Evolutionary conservation across 1,139 yeast species (phyloP).

Genomic region (Suhomyces coccinellae): DNA sequence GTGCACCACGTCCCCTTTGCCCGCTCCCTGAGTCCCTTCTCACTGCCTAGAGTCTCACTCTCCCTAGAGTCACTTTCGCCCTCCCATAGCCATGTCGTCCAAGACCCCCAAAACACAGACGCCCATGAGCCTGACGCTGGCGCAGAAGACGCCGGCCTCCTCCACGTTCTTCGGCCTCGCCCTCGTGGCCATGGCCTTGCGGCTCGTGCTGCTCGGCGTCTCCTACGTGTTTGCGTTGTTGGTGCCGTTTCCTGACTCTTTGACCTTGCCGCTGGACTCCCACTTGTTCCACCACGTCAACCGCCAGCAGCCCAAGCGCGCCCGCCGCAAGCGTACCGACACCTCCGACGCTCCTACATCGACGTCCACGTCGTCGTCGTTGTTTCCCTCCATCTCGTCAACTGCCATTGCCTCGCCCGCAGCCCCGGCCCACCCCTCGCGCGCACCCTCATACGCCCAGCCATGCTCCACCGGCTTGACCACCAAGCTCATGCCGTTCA

Average conservation of each 20-base stretch:
- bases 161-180: slow-evolving; percentile 12
- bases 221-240: slow-evolving; percentile 14
- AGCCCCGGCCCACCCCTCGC: background rate
- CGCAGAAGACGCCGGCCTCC: background rate
- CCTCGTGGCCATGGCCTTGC: slow-evolving; percentile 20
- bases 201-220: slow-evolving; percentile 16
- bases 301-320: background rate
- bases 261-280: slow-evolving; percentile 12
- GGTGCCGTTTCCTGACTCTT: slow-evolving; percentile 10
- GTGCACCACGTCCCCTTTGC: too few relatives aligned
- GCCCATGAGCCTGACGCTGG: background rate
- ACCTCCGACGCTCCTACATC: background rate
- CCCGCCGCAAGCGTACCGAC: background rate
- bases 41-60: too few relatives aligned
- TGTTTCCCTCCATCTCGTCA: slow-evolving; percentile 23
- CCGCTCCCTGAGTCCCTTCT: too few relatives aligned
- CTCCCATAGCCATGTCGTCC: too few relatives aligned
- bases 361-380: slow-evolving; percentile 1
- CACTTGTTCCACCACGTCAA: slow-evolving; percentile 11
- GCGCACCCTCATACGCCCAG: slow-evolving; percentile 16
- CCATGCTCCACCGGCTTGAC: slow-evolving; percentile 54
- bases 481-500: slow-evolving; percentile 51
- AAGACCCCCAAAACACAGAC: background rate
- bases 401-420: slow-evolving; percentile 4
- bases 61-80: too few relatives aligned